These are phyloP conservation scores for Vigna mungo DNA, from an alignment of 306 rosid species.

Conservation along the genomic window DNA sequence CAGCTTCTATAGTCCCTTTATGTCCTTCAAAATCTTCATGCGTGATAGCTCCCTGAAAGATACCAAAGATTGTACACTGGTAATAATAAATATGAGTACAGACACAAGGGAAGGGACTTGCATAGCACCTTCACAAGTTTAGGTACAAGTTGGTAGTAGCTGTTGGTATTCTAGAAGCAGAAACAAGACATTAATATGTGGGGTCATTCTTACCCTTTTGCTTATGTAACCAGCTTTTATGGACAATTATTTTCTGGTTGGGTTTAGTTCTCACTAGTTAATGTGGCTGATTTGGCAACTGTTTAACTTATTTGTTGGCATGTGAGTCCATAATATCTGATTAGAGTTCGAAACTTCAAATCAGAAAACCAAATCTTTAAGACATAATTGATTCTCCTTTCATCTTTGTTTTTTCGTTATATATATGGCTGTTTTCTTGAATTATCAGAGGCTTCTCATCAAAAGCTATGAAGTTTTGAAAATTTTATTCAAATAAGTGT, in stretches of 20 bases:
- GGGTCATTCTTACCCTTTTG: conserved; percentile 13
- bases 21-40: conserved; percentile 92
- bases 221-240: conserved; percentile 17
- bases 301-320: conserved; percentile 24
- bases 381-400: neutral
- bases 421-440: too few relatives aligned
- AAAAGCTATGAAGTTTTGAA: neutral
- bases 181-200: conserved; percentile 27
- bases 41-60: conserved; percentile 63
- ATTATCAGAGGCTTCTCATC: neutral
- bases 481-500: neutral
- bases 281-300: conserved; percentile 1
- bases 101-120: conserved; percentile 15
- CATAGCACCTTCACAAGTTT: conserved; percentile 17
- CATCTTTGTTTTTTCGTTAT: neutral
- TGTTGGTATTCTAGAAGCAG: conserved; percentile 14
- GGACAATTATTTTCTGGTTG: conserved; percentile 25
- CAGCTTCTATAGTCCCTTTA: conserved; percentile 74
- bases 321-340: neutral
- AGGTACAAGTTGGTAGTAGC: neutral
- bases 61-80: neutral
- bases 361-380: conserved; percentile 5
- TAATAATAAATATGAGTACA: neutral
- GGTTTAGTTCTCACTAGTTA: neutral
- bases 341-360: neutral